These are phyloP conservation scores for Colletotrichum tofieldiae DNA, from an alignment of 2,329 filamentous ascomycete genomes.

Conservation along the genomic window DNA sequence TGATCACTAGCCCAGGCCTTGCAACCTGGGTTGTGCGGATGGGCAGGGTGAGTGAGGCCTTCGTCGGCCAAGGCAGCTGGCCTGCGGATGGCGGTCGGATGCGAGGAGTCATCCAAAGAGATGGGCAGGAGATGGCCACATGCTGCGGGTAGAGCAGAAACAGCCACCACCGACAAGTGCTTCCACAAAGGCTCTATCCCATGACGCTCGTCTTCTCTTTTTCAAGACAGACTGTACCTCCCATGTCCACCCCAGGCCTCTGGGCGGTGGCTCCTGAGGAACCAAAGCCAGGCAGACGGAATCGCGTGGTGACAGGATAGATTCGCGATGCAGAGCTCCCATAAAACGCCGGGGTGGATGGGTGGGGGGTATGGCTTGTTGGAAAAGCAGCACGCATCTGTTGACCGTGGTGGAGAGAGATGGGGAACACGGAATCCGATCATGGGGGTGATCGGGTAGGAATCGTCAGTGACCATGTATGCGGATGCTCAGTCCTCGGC, in stretches of 20 bases:
- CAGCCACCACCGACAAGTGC: neutral
- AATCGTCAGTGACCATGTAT: neutral
- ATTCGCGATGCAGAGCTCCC: conserved; percentile 14
- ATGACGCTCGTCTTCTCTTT: neutral
- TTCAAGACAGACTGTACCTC: neutral
- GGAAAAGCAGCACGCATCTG: neutral
- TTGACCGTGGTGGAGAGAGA: neutral
- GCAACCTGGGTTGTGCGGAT: conserved; percentile 4
- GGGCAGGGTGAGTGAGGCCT: neutral
- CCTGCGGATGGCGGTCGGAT: neutral
- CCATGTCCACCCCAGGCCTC: neutral
- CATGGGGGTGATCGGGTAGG: neutral
- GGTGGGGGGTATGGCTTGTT: neutral
- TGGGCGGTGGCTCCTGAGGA: neutral
- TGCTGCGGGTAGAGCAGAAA: neutral
- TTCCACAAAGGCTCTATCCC: neutral
- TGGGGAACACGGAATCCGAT: neutral
- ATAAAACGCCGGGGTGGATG: neutral
- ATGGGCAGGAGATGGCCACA: neutral
- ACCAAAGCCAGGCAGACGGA: conserved; percentile 11
- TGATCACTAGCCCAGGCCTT: neutral
- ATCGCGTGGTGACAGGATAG: neutral
- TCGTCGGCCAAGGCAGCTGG: neutral
- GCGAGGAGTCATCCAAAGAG: neutral
- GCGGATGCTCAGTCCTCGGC: too few species aligned